Conservation (phyloP, 352 stramenopile genomes). For the Peronospora farinosa region DNA sequence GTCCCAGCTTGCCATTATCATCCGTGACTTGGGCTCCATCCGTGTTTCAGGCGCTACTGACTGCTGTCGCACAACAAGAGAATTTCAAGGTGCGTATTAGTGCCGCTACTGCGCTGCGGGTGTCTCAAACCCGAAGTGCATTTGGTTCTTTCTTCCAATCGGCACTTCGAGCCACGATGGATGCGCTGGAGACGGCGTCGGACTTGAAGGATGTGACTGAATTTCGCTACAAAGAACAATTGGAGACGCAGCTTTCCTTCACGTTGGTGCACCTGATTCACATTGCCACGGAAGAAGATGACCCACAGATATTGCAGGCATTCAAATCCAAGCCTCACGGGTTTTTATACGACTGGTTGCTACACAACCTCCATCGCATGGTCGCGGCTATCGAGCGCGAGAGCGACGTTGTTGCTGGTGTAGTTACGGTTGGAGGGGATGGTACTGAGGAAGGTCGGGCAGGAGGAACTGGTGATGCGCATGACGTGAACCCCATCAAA, state of each 20-base stretch:
- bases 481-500: slow-evolving; percentile 78
- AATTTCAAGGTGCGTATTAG: slow-evolving; percentile 88
- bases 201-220: slow-evolving; percentile 84
- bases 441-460: slow-evolving; percentile 19
- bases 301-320: slow-evolving; percentile 56
- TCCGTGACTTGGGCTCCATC: slow-evolving; percentile 68
- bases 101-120: slow-evolving; percentile 65
- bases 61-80: slow-evolving; percentile 75
- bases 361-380: slow-evolving; percentile 85
- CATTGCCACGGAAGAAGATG: slow-evolving; percentile 66
- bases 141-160: slow-evolving; percentile 71
- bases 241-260: slow-evolving; percentile 84
- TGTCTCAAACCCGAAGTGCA: slow-evolving; percentile 55
- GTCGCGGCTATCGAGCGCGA: slow-evolving; percentile 57
- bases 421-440: slow-evolving; percentile 27
- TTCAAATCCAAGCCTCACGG: slow-evolving; percentile 56
- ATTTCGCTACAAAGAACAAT: slow-evolving; percentile 87
- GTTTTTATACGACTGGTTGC: slow-evolving; percentile 87
- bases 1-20: slow-evolving; percentile 64
- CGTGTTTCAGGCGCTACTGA: slow-evolving; percentile 73
- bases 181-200: slow-evolving; percentile 78
- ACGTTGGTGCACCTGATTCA: slow-evolving; percentile 79
- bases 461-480: slow-evolving; percentile 41
- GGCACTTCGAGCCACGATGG: slow-evolving; percentile 54
- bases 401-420: slow-evolving; percentile 18